phyloP scores from a whole-genome alignment of 2,329 filamentous ascomycete species.

The Colletotrichum tanaceti region DNA sequence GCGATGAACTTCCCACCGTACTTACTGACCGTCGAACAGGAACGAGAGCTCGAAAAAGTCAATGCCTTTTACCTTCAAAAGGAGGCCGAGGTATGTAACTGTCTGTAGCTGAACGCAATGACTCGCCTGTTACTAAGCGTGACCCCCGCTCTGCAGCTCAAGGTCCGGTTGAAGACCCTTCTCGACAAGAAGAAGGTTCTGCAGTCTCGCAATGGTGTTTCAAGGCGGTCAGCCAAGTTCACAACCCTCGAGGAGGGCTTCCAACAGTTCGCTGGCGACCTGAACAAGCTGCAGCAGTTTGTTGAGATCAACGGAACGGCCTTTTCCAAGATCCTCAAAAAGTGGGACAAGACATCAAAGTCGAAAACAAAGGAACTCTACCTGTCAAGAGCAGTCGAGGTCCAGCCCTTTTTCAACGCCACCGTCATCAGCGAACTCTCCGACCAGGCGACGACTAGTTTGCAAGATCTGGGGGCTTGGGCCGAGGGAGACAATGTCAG shows the following conservation, averaged over 20 bases:
- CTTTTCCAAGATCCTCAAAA: constrained; percentile 98
- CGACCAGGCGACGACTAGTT: constrained; percentile 94
- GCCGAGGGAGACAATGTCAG: constrained; percentile 94
- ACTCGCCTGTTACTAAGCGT: constrained; percentile 10
- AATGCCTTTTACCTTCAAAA: constrained; percentile 98
- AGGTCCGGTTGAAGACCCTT: constrained; percentile 89
- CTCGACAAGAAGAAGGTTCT: constrained; percentile 95
- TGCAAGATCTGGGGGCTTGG: constrained; percentile 96
- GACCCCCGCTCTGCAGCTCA: constrained; percentile 71
- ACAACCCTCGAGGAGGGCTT: constrained; percentile 96
- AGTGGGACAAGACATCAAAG: constrained; percentile 99
- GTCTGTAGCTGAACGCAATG: constrained; percentile 10
- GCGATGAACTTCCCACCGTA: constrained; percentile 41
- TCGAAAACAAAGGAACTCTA: constrained; percentile 98
- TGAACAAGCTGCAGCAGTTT: constrained; percentile 98
- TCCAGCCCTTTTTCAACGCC: constrained; percentile 97
- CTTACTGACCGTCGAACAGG: constrained; percentile 68
- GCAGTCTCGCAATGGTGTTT: constrained; percentile 77
- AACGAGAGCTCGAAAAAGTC: constrained; percentile 97
- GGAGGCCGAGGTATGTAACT: constrained; percentile 83
- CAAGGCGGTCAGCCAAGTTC: constrained; percentile 91
- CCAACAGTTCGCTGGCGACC: constrained; percentile 94
- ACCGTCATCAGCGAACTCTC: constrained; percentile 97
- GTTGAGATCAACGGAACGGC: constrained; percentile 98
- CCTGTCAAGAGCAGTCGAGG: constrained; percentile 93